Base-by-base conservation (phyloP, 371 early-diverging fungal genomes). In the Mucor piriformis region DNA sequence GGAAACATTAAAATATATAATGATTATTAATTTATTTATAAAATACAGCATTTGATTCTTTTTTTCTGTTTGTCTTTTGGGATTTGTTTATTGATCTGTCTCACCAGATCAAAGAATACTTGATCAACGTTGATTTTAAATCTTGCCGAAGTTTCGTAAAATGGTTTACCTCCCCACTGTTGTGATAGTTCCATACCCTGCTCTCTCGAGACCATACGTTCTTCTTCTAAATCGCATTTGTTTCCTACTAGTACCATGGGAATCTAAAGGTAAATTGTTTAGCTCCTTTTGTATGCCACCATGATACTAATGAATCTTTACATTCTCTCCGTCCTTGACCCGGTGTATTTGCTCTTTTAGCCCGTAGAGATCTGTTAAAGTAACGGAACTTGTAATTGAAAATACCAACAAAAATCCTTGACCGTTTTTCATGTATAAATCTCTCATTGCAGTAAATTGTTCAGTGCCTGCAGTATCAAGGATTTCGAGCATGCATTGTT, bases 361-460 rank as follows among this genome's bases (percentile, higher is more conserved):
- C 53, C 89, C 92, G 21, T 76, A 70, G 42, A 94, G 78, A 54
- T 93, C 93, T 40, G 84, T 89, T 67, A 92, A 86, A n/a, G 93
- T 91, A 25, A 89, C 86, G 66, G 81, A 79, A 43, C 90, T 90
- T 37, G 92, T 92, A 63, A 94, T 92, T 38, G 90, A 88, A 76
- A 89, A 94, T n/a, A 91, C 92, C 34, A 94, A 74, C 32, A 93
- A 80, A 63, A 94, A 94, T 3, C 95, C 95, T 59, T 93, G 91
- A 2, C 95, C 95, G 63, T 89, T 92, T 62, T 92, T 92, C 92
- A 95, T 92, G 67, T 93, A 93, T 10, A 93, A 76, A 72, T 95
- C 95, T 40, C 93, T 87, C 92, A 93, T 92, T 3, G 94, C 94
- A 33, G 94, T 92, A 60, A 93, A 93, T 76, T 93, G 95, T 70